Conservation (phyloP, 371 early-diverging fungal genomes). For the Syncephalis plumigaleata region DNA sequence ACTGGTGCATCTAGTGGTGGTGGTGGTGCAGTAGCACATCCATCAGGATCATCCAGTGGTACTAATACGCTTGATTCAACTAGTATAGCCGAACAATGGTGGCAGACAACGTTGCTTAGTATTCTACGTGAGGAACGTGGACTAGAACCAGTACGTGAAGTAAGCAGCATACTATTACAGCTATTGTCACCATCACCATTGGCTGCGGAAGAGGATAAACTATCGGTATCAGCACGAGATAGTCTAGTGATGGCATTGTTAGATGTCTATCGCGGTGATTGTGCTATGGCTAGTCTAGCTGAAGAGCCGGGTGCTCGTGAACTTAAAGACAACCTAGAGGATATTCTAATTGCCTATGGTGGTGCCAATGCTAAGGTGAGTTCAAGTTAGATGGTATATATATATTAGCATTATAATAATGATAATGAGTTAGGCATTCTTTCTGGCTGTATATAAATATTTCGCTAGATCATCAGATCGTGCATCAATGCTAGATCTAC, state of each 20-base stretch:
- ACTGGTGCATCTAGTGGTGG: too few species aligned
- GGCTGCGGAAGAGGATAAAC: background rate
- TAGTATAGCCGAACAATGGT: conserved; percentile 3
- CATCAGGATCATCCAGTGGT: too few species aligned
- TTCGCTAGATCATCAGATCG: conserved; percentile 2
- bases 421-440: conserved; percentile 3
- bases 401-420: background rate
- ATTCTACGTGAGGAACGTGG: background rate
- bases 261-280: conserved; percentile 2
- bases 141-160: conserved; percentile 3
- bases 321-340: conserved; percentile 2
- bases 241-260: conserved; percentile 1
- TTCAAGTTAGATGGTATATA: background rate
- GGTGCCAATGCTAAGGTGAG: conserved; percentile 5
- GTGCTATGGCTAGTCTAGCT: background rate
- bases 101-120: background rate
- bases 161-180: conserved; percentile 1
- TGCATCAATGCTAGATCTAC: conserved; percentile 2
- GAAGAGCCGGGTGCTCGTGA: conserved; percentile 1
- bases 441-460: conserved; percentile 5
- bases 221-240: background rate
- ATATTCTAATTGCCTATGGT: conserved; percentile 3
- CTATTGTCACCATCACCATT: background rate
- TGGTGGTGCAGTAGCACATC: too few species aligned
- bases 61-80: conserved; percentile 2